Base-by-base conservation (phyloP, 2,329 filamentous ascomycete species). In the Aureobasidium sp. region DNA sequence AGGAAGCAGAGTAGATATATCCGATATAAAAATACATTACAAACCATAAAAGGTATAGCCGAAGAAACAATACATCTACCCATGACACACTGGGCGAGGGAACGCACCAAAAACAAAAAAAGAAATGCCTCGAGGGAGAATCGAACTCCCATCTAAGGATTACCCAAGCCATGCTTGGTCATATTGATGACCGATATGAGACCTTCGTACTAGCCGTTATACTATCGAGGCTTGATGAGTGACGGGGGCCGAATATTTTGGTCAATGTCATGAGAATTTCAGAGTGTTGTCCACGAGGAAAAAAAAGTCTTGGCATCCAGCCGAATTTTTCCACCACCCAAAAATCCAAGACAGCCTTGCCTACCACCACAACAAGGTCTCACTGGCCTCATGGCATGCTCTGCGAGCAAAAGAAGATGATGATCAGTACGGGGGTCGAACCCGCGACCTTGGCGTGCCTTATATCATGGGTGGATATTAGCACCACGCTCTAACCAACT, bases 401-500 rank as follows among this genome's bases (percentile, higher is more conserved):
- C 11, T 1, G 20, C 9, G 17, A 20, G 62, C 62, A 64, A 63
- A 59, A 62, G 45, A 42, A 39, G 48, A 31, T 34, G 22, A 44
- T 65, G 64, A 45, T 65, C 64, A 65, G 44, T 65, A 64, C 62
- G 67, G 64, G 67, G 67, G 67, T 68, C 65, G 67, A 68, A 68
- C 67, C 64, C 67, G 66, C 67, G 67, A 67, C 67, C 67, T 68
- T 68, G 67, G 67, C 67, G 67, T 68, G 20, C 48, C 59, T 41
- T 39, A 61, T 53, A 41, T 44, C 11, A 27, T 15, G 20, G 12
- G 59, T 29, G 4, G 47, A 62, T 65, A 68, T 68, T 68, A 68
- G 67, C 67, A 68, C 67, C 67, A 68, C 67, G 67, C 67, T 66
- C 67, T 68, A 68, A 68, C 67, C 67, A 68, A 68, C 67, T 68